Evolutionary conservation across 2,329 filamentous ascomycete species (phyloP).

Genomic region (Endoconidiophora polonica): DNA sequence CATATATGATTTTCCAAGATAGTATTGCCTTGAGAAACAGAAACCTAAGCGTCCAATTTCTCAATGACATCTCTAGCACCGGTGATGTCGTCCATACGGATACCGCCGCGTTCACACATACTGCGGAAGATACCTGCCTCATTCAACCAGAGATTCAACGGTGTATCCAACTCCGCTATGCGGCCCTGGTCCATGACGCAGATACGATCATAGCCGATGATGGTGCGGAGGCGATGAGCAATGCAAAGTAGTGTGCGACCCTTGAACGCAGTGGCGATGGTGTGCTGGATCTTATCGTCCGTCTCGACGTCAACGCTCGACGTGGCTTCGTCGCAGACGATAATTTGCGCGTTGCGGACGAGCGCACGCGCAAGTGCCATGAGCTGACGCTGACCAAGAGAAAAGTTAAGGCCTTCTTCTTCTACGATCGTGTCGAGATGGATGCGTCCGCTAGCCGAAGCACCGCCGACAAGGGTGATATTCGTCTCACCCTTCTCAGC

Average conservation of each 20-base stretch:
- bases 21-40: background rate
- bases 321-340: slow-evolving; percentile 93
- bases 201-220: slow-evolving; percentile 87
- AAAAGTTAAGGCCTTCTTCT: slow-evolving; percentile 92
- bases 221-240: slow-evolving; percentile 79
- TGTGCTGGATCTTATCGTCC: slow-evolving; percentile 83
- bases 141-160: slow-evolving; percentile 51
- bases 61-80: slow-evolving; percentile 24
- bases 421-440: slow-evolving; percentile 75
- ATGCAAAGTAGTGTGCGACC: slow-evolving; percentile 85
- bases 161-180: slow-evolving; percentile 76
- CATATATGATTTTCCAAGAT: background rate
- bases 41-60: slow-evolving; percentile 3
- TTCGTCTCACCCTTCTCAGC: slow-evolving; percentile 13
- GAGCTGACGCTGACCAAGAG: slow-evolving; percentile 81
- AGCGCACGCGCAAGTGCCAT: slow-evolving; percentile 88
- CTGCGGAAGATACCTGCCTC: slow-evolving; percentile 63
- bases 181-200: slow-evolving; percentile 85
- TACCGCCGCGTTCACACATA: slow-evolving; percentile 82
- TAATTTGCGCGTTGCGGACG: slow-evolving; percentile 75
- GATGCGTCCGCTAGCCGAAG: slow-evolving; percentile 32
- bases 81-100: slow-evolving; percentile 40
- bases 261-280: slow-evolving; percentile 69
- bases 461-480: slow-evolving; percentile 3
- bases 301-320: slow-evolving; percentile 90